Evolutionary conservation across 495 filamentous ascomycete genomes (phyloP).

Genomic region (Rhypophila decipiens): DNA sequence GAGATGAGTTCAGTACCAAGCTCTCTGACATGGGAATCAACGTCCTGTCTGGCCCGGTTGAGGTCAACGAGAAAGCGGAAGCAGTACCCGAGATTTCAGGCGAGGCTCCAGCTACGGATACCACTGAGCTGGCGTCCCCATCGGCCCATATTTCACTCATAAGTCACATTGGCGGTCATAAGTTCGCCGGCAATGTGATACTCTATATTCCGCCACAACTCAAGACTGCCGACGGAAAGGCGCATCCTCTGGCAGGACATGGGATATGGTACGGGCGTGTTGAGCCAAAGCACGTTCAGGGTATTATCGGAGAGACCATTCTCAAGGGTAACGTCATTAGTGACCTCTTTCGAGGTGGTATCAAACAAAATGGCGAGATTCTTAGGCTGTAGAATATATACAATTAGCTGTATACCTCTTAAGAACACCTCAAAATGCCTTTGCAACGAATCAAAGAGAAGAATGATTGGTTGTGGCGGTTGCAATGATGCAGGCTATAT

Average conservation of each 20-base stretch:
- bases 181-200: slow-evolving; percentile 90
- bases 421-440: no score
- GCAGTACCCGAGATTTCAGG: slow-evolving; percentile 15
- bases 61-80: slow-evolving; percentile 18
- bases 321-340: slow-evolving; percentile 62
- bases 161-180: slow-evolving; percentile 88
- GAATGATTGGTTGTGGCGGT: no score
- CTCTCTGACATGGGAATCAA: slow-evolving; percentile 29
- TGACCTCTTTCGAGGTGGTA: slow-evolving; percentile 67
- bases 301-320: slow-evolving; percentile 77
- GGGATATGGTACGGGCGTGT: slow-evolving; percentile 94
- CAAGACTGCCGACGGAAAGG: slow-evolving; percentile 27
- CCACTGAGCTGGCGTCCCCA: slow-evolving; percentile 14
- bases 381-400: slow-evolving; percentile 24
- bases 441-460: no score
- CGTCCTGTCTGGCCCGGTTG: slow-evolving; percentile 30
- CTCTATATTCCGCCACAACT: slow-evolving; percentile 68
- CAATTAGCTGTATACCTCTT: not conserved
- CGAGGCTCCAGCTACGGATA: slow-evolving; percentile 1
- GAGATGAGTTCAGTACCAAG: slow-evolving; percentile 55
- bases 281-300: slow-evolving; percentile 79
- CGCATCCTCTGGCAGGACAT: slow-evolving; percentile 63
- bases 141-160: slow-evolving; percentile 63
- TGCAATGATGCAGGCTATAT: no score
- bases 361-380: slow-evolving; percentile 38